Percentiles rank a stretch among this genome's conserved stretches.
Conservation (phyloP, 352 stramenopile species). For the Globisporangium viniferum region DNA sequence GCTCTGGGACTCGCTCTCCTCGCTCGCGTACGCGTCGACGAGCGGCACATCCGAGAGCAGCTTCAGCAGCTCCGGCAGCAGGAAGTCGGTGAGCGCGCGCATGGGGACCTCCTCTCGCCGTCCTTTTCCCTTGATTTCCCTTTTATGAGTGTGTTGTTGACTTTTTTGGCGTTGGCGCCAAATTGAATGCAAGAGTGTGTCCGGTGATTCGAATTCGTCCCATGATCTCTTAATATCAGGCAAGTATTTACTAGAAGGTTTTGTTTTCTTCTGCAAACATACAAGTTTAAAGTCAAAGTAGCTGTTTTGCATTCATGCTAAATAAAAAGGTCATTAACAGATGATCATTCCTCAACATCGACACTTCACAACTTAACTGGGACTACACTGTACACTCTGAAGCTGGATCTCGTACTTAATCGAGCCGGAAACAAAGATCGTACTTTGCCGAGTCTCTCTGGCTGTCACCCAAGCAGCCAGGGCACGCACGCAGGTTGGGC, state of each 20-base stretch:
- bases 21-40: slow-evolving; percentile 37
- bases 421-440: background rate
- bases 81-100: slow-evolving; percentile 40
- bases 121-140: background rate
- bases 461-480: slow-evolving; percentile 7
- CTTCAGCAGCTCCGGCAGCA: slow-evolving; percentile 52
- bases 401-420: background rate
- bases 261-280: background rate
- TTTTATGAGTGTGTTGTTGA: background rate
- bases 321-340: background rate
- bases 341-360: background rate
- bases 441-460: background rate
- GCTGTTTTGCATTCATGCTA: background rate
- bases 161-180: background rate
- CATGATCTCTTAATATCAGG: background rate
- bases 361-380: background rate
- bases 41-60: slow-evolving; percentile 34
- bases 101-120: slow-evolving; percentile 9
- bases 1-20: slow-evolving; percentile 58
- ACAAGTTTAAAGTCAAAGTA: background rate
- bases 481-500: background rate
- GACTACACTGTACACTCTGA: background rate
- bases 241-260: background rate
- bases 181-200: background rate
- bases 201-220: background rate